These are phyloP conservation scores for Lathyrus sativus DNA, from an alignment of 306 rosid genomes.

Conservation along the genomic window DNA sequence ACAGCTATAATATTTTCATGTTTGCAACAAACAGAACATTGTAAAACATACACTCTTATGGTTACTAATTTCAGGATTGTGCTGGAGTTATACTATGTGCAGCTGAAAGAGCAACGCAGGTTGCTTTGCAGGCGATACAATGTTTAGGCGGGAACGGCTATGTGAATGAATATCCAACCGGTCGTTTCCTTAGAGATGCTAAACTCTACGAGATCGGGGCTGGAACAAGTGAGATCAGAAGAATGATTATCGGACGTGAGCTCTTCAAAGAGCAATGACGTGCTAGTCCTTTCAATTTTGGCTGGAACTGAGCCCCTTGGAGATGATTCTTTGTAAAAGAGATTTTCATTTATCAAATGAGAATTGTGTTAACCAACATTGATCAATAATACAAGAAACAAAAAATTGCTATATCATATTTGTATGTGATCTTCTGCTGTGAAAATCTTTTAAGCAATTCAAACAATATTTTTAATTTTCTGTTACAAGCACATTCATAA, in stretches of 20 bases:
- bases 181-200: constrained; percentile 90
- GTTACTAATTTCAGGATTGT: constrained; percentile 72
- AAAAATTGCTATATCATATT: constrained; percentile 1
- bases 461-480: no score
- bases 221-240: constrained; percentile 90
- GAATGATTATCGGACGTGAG: constrained; percentile 89
- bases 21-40: background rate
- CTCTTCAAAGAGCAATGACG: constrained; percentile 74
- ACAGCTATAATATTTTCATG: no score
- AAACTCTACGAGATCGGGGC: constrained; percentile 88
- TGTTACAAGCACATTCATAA: constrained; percentile 4
- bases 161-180: constrained; percentile 83
- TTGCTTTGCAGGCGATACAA: constrained; percentile 92
- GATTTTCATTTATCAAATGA: constrained; percentile 32
- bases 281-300: constrained; percentile 11
- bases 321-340: constrained; percentile 31
- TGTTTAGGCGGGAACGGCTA: constrained; percentile 97
- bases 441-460: constrained; percentile 8
- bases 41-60: background rate
- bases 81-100: constrained; percentile 91
- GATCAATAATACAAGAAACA: constrained; percentile 19
- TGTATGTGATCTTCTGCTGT: background rate
- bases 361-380: constrained; percentile 25
- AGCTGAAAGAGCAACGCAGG: constrained; percentile 94
- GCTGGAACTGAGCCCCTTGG: constrained; percentile 7